Percentiles rank a stretch among this genome's conserved stretches.
These are phyloP conservation scores for Paraphoma sp. DNA, from an alignment of 2,329 filamentous ascomycete species.

Conservation along the genomic window DNA sequence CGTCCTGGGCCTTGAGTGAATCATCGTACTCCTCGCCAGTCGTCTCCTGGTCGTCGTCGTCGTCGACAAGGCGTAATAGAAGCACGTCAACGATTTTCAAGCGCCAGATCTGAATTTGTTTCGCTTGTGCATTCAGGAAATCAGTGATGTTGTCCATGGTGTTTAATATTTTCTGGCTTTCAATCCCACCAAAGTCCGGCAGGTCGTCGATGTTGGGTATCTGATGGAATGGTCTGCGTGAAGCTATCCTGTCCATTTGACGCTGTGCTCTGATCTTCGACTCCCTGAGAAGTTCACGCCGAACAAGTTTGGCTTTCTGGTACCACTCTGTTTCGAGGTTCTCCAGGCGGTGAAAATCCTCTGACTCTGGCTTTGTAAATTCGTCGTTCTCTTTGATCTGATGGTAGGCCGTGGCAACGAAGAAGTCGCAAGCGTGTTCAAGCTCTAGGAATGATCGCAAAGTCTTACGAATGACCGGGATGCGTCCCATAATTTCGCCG, in stretches of 20 bases:
- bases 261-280: constrained; percentile 64
- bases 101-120: constrained; percentile 76
- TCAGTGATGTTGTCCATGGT: constrained; percentile 69
- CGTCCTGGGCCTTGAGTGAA: constrained; percentile 86
- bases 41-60: constrained; percentile 73
- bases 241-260: constrained; percentile 65
- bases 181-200: constrained; percentile 69
- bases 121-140: constrained; percentile 74
- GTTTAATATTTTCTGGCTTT: constrained; percentile 71
- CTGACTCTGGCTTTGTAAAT: constrained; percentile 70
- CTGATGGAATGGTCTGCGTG: constrained; percentile 26
- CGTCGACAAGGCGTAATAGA: constrained; percentile 78
- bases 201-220: constrained; percentile 59
- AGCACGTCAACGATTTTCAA: constrained; percentile 75
- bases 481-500: constrained; percentile 50
- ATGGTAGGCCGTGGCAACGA: constrained; percentile 81
- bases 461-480: constrained; percentile 67
- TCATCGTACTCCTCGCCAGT: constrained; percentile 91
- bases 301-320: constrained; percentile 76
- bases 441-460: constrained; percentile 78
- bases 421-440: constrained; percentile 83
- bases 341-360: constrained; percentile 71
- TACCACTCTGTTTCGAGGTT: constrained; percentile 76
- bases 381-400: constrained; percentile 78
- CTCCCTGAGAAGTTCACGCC: constrained; percentile 76